Percentiles rank a stretch among this genome's conserved stretches.
phyloP scores from a whole-genome alignment of 441 rosid species.

The Mallotus repandus region DNA sequence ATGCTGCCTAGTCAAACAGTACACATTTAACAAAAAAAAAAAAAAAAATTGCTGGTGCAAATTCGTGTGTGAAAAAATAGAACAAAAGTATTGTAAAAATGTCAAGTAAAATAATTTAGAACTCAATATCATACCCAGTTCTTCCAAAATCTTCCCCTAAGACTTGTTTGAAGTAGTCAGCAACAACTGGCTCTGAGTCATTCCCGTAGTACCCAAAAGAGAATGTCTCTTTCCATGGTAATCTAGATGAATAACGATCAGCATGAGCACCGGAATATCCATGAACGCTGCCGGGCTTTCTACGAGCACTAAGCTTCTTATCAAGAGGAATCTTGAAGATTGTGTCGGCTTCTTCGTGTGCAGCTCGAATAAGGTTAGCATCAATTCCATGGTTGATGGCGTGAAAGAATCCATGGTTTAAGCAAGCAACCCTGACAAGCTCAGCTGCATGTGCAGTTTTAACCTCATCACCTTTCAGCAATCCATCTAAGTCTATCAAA shows the following conservation, averaged over 20 bases:
- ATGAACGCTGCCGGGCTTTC: conserved; percentile 35
- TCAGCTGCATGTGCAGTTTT: conserved; percentile 38
- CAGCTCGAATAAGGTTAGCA: conserved; percentile 40
- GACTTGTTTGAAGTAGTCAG: conserved; percentile 44
- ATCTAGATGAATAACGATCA: conserved; percentile 51
- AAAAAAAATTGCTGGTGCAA: too few relatives aligned
- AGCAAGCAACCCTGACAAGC: conserved; percentile 50
- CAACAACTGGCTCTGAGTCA: conserved; percentile 27
- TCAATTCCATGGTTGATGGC: conserved; percentile 67
- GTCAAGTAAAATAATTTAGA: not conserved
- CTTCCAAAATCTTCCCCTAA: conserved; percentile 51
- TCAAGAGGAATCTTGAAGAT: conserved; percentile 53
- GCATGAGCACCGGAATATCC: conserved; percentile 36
- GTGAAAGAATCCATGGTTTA: conserved; percentile 64
- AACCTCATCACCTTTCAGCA: conserved; percentile 36
- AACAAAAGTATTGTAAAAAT: too few relatives aligned
- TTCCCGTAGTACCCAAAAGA: conserved; percentile 36
- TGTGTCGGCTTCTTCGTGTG: conserved; percentile 39
- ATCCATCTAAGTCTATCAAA: conserved; percentile 52
- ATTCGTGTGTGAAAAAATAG: too few relatives aligned
- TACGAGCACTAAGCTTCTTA: conserved; percentile 40
- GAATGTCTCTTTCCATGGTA: conserved; percentile 84
- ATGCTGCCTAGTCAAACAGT: too few relatives aligned
- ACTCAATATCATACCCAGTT: conserved; percentile 45
- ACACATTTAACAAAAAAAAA: too few relatives aligned